These are phyloP conservation scores for Monosporascus sp. DNA, from an alignment of 2,329 filamentous ascomycete genomes.

Conservation along the genomic window DNA sequence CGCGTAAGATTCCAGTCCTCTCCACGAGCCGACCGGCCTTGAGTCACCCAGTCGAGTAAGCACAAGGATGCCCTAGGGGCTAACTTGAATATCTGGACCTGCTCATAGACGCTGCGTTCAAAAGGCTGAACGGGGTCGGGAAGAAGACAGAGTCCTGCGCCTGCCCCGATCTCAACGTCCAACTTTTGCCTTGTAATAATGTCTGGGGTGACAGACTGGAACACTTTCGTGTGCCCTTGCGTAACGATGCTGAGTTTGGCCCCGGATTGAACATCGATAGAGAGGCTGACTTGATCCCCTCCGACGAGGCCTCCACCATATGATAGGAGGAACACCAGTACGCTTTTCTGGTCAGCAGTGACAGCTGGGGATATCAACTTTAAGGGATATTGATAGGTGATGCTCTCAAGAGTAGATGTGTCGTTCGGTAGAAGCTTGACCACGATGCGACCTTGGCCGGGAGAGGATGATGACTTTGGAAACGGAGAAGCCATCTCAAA, in stretches of 20 bases:
- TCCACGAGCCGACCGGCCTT: constrained; percentile 76
- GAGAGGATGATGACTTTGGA: constrained; percentile 63
- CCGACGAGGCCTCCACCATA: constrained; percentile 92
- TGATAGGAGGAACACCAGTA: constrained; percentile 83
- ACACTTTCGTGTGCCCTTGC: constrained; percentile 90
- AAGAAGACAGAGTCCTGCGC: constrained; percentile 59
- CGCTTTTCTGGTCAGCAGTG: constrained; percentile 57
- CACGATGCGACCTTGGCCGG: constrained; percentile 75
- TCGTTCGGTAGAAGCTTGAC: constrained; percentile 67
- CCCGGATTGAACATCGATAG: constrained; percentile 56
- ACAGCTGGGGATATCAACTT: constrained; percentile 84
- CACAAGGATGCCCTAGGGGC: constrained; percentile 60
- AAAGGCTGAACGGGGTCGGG: constrained; percentile 95
- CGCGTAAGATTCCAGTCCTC: constrained; percentile 81
- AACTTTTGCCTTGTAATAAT: constrained; percentile 56
- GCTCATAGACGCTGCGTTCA: constrained; percentile 75
- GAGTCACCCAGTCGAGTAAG: constrained; percentile 89
- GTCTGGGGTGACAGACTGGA: constrained; percentile 64
- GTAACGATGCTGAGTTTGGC: constrained; percentile 66
- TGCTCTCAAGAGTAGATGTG: constrained; percentile 64
- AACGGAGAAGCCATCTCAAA: constrained; percentile 62
- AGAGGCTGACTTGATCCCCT: constrained; percentile 75
- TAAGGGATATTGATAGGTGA: constrained; percentile 89
- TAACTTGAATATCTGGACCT: constrained; percentile 72
- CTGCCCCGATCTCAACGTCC: constrained; percentile 43